These are phyloP conservation scores for Penicillium egyptiacum DNA, from an alignment of 495 filamentous ascomycete species.

Conservation along the genomic window DNA sequence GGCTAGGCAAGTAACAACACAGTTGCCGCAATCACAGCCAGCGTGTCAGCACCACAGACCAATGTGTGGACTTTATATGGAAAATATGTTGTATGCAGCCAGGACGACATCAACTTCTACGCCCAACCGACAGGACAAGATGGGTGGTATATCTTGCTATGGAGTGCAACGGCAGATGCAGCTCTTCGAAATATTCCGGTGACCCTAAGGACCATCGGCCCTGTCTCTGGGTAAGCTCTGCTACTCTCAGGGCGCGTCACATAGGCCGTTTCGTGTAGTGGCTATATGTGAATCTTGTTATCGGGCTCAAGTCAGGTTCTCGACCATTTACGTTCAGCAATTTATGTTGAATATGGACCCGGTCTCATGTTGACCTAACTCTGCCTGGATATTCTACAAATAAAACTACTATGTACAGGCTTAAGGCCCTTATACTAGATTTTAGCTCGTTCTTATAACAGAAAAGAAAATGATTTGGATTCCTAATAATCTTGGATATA, in stretches of 20 bases:
- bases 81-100: conserved; percentile 22
- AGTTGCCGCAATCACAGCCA: too few relatives aligned
- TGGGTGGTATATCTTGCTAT: conserved; percentile 30
- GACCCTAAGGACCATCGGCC: conserved; percentile 27
- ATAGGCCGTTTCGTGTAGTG: background rate
- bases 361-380: too few relatives aligned
- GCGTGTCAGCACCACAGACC: background rate
- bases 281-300: background rate
- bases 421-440: too few relatives aligned
- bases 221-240: conserved; percentile 7
- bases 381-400: background rate
- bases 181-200: conserved; percentile 23
- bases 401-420: background rate
- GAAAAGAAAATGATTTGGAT: too few relatives aligned
- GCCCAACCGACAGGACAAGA: conserved; percentile 16
- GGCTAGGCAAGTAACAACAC: background rate
- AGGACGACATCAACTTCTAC: conserved; percentile 11
- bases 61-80: conserved; percentile 29
- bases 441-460: too few relatives aligned
- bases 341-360: background rate
- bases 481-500: too few relatives aligned
- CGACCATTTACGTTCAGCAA: background rate
- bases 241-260: background rate
- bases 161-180: conserved; percentile 32
- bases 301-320: background rate